Conservation (phyloP, 805 yeast genomes). For the Metschnikowia peoriensis region DNA sequence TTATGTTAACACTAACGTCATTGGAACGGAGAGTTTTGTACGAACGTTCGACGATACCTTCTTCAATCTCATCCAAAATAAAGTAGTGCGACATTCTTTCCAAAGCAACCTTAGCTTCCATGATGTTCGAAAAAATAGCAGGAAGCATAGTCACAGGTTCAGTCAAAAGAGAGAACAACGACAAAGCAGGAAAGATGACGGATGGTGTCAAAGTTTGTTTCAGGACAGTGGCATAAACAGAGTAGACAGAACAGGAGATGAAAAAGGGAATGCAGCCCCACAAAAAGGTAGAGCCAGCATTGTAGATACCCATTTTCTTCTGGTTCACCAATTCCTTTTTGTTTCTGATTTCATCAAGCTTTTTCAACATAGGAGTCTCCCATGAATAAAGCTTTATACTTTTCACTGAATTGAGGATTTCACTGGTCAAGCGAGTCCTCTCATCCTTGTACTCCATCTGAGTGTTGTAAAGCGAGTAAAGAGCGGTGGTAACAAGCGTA, state of each 20-base stretch:
- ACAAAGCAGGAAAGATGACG: constrained; percentile 40
- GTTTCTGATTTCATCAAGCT: constrained; percentile 53
- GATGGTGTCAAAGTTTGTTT: constrained; percentile 33
- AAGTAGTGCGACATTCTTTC: constrained; percentile 34
- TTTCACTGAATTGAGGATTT: constrained; percentile 57
- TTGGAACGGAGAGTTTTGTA: constrained; percentile 17
- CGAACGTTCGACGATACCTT: constrained; percentile 22
- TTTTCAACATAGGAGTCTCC: constrained; percentile 62
- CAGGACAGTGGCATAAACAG: constrained; percentile 25
- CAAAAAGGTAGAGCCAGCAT: constrained; percentile 30
- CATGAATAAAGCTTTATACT: constrained; percentile 67
- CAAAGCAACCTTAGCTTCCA: constrained; percentile 33
- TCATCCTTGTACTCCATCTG: constrained; percentile 64
- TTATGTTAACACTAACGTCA: constrained; percentile 37
- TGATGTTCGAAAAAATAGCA: constrained; percentile 24
- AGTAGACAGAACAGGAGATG: constrained; percentile 34
- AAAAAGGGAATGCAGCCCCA: constrained; percentile 42
- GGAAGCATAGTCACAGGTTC: constrained; percentile 38
- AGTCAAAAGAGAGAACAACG: constrained; percentile 35
- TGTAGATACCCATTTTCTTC: constrained; percentile 42
- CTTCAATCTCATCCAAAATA: constrained; percentile 33
- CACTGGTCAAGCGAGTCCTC: constrained; percentile 58
- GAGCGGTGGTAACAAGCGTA: constrained; percentile 42
- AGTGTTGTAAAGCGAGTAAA: constrained; percentile 45
- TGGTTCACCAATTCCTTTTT: constrained; percentile 54